Conservation (phyloP, 2,329 filamentous ascomycete genomes). For the Penicillium glabrum region DNA sequence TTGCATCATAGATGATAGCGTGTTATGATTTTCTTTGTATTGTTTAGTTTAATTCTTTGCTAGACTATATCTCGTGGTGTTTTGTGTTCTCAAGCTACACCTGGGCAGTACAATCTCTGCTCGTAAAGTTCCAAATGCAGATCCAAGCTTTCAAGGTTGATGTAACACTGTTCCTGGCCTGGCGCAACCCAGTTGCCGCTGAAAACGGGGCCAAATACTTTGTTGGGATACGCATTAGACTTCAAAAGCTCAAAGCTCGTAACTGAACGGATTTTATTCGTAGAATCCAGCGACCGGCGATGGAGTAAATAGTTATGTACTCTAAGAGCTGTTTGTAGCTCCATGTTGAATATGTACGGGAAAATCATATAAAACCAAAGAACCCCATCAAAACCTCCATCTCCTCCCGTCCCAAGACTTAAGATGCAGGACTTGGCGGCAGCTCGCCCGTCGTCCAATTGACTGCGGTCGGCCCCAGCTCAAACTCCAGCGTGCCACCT, state of each 20-base stretch:
- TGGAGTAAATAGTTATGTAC: neutral
- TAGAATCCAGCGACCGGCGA: neutral
- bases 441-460: slow-evolving; percentile 61
- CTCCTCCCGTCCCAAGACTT: neutral
- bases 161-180: slow-evolving; percentile 1
- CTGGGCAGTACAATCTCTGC: no score
- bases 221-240: neutral
- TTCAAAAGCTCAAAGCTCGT: neutral
- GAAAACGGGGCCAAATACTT: neutral
- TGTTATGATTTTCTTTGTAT: neutral
- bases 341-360: neutral
- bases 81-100: no score
- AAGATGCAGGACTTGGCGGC: slow-evolving; percentile 60
- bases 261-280: neutral
- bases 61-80: neutral
- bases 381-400: neutral
- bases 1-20: neutral
- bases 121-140: neutral
- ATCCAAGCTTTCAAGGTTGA: neutral
- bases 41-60: neutral
- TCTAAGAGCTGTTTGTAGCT: neutral
- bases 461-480: slow-evolving; percentile 54
- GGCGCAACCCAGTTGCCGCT: neutral
- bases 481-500: slow-evolving; percentile 64
- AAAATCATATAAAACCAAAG: neutral